Base-by-base conservation (phyloP, 2,329 filamentous ascomycete genomes). In the Alternaria brassicicola region DNA sequence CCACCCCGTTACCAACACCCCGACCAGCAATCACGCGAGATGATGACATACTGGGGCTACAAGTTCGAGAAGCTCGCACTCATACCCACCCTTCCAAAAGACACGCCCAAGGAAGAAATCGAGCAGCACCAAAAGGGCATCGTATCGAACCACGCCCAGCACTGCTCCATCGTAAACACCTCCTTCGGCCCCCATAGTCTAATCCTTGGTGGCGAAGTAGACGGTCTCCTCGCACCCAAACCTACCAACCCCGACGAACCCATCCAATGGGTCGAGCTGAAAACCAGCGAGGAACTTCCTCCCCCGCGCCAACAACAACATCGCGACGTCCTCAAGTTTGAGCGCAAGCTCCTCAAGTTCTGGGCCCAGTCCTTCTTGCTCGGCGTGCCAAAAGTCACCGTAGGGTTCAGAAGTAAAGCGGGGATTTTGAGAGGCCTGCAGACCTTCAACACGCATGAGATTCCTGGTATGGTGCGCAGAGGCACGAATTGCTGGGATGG, bases 11-110 rank as follows among this genome's bases (percentile, higher is more conserved):
- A 69, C 41, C 66, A 69, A 9, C 80, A 86, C 65, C 79, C 84
- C 69, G 80, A 86, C 68, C 79, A 82, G 70, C 81, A 83, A 73
- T 85, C 91, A 0, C 88, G 90, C 49, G 90, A 95, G 57, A 82
- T 93, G 63, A 97, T 97, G 93, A 88, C 89, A 48, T 99, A 89
- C 73, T 98, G 94, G 94, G 94, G 94, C 33, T 99, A 99, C 81
- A 99, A 99, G 75, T 99, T 99, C 70, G 95, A 99, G 78, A 90
- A 92, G 0, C 78, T 99, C 2, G 88, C 89, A 6, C 88, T 95
- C 2, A 80, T 98, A 4, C 88, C 91, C 2, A 80, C 83, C 2
- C 85, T 89, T 0, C 97, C 93, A 88, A 95, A 92, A 89, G 85
- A 89, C 55, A 89, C 87, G 0, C 81, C 88, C 0, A 86, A 91